Percentiles rank a stretch among this genome's conserved stretches.
Conservation (phyloP, 2,329 filamentous ascomycete genomes). For the Helicocarpus griseus region DNA sequence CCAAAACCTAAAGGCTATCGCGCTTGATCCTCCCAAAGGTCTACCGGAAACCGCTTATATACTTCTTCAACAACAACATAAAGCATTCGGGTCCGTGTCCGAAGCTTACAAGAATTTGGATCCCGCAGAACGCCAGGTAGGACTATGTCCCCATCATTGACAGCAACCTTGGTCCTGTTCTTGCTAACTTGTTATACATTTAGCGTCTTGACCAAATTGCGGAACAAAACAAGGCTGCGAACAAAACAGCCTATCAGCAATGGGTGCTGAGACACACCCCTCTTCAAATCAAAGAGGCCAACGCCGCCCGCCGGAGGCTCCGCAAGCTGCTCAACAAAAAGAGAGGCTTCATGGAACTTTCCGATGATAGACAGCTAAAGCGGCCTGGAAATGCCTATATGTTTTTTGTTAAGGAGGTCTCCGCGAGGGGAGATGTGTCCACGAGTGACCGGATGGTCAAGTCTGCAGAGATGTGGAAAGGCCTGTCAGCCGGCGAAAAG, state of each 20-base stretch:
- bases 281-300: conserved; percentile 49
- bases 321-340: conserved; percentile 14
- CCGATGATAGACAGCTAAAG: conserved; percentile 48
- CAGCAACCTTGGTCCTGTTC: neutral
- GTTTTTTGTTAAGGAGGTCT: conserved; percentile 38
- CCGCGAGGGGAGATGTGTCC: conserved; percentile 41
- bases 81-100: conserved; percentile 9
- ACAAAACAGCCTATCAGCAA: conserved; percentile 36
- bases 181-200: conserved; percentile 5
- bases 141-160: neutral
- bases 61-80: conserved; percentile 17
- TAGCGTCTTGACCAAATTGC: conserved; percentile 47
- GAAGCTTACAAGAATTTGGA: conserved; percentile 25
- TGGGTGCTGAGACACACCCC: conserved; percentile 50
- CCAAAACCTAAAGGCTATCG: conserved; percentile 25
- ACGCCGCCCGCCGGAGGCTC: conserved; percentile 43
- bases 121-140: conserved; percentile 28
- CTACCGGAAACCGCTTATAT: conserved; percentile 19
- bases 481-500: conserved; percentile 26
- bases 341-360: conserved; percentile 25
- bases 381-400: conserved; percentile 28
- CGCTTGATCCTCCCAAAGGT: conserved; percentile 27
- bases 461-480: conserved; percentile 14
- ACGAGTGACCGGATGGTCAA: conserved; percentile 27
- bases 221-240: conserved; percentile 36